Base-by-base conservation (phyloP, 768 basidiomycete genomes). In the Macrolepiota fuliginosa region DNA sequence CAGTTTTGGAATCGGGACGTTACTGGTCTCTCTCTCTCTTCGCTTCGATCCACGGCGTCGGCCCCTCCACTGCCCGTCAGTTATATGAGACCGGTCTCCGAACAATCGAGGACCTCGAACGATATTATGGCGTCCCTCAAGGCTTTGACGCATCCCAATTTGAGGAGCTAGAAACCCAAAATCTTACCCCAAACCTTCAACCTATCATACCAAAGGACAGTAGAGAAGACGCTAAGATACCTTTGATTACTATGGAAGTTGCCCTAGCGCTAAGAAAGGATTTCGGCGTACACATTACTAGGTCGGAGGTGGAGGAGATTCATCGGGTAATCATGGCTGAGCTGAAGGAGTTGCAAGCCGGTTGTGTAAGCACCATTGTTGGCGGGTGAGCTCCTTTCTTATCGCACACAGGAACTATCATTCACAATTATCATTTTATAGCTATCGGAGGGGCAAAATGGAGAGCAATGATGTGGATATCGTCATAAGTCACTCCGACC, bases 391-490 rank as follows among this genome's bases (percentile, higher is more conserved):
- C 74, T 9, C 37, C 13, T 12, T 58, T 64, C 15, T 24, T 55
- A 6, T 1, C 49, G n/a, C 10, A 45, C 42, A 24, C 29, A 56
- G 39, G 12, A 42, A 36, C 29, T 24, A 12, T 29, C 22, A 53
- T 58, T 11, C 22, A 6, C 58, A 22, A n/a, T 49, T 49, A n/a
- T n/a, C n/a, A n/a, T 24, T 27, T 15, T 39, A 15, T 49, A 94
- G 94, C 4, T 92, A 95, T 73, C 85, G 96, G 29, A 77, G 95
- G 58, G 95, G 95, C 1, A 96, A 96, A 71, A 68, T 75, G 2
- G 74, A 85, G 62, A 92, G 89, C 68, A 92, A 90, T 67, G 95
- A 97, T 69, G 87, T 94, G 32, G 95, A 98, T 68, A 90, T 98
- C 59, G 84, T 97, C 1, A 89, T 96, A 69, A 90, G 88, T 37